Evolutionary conservation across 225 moss, liverwort and hornwort species (phyloP).

Genomic region (Thuidium tamariscinum): DNA sequence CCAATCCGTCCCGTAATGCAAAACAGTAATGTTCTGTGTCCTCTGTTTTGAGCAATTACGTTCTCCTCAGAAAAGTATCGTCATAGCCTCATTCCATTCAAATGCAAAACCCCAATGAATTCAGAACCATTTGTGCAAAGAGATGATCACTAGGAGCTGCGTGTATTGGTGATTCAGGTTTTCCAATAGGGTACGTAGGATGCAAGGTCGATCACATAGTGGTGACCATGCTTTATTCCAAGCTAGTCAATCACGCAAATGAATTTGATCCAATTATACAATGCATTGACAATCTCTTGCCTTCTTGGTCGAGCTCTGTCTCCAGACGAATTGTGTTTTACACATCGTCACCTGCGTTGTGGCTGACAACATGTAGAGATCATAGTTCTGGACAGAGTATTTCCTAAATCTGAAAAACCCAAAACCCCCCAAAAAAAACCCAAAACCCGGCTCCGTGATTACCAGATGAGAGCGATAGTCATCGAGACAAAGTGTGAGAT

Average conservation of each 20-base stretch:
- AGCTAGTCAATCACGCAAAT: neutral
- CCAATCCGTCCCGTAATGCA: neutral
- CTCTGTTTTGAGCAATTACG: neutral
- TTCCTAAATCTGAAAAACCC: neutral
- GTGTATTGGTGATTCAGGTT: neutral
- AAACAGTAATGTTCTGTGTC: neutral
- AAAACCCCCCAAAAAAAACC: neutral
- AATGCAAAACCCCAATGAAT: too few relatives aligned
- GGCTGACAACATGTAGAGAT: neutral
- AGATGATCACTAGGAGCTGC: neutral
- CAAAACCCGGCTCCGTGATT: neutral
- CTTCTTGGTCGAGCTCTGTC: too few relatives aligned
- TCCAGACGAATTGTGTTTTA: too few relatives aligned
- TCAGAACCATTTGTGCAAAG: neutral
- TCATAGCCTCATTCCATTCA: neutral
- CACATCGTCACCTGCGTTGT: neutral
- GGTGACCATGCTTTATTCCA: neutral
- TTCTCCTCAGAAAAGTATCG: neutral
- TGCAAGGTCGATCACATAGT: neutral
- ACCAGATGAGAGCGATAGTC: neutral
- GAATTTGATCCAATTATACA: neutral
- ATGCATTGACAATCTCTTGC: neutral
- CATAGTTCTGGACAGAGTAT: neutral
- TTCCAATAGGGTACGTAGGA: neutral
- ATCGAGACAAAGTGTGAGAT: neutral